Base-by-base conservation (phyloP, 306 rosid species). In the Sindora glabra region DNA sequence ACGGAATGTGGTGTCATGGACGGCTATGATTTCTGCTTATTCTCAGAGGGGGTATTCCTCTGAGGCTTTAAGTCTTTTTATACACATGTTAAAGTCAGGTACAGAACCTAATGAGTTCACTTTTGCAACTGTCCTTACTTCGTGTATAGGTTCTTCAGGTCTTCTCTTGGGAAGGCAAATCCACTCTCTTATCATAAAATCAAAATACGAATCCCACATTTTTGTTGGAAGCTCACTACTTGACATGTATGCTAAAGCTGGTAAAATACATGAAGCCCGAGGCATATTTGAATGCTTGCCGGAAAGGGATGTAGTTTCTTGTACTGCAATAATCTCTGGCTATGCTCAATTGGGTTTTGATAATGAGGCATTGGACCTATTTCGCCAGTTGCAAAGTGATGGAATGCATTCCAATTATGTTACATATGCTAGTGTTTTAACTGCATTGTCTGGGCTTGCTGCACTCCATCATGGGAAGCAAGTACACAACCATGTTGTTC, bases 231-330 rank as follows among this genome's bases (percentile, higher is more conserved):
- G 71, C 66, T 77, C 81, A n/a, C 10, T 76, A 39, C 87, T 71
- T 18, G 83, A 81, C 60, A 77, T 81, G 87, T 81, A 81, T 62
- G 78, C 87, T 22, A 81, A 81, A 68, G 62, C 72, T 32, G 76
- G 78, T 44, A 70, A 62, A 53, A 74, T 77, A 42, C 58, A 60
- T 45, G 83, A 81, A 52, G 87, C 83, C 11, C 53, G 41, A 46
- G 51, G 48, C 24, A 61, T 74, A 59, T 81, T 77, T 7, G 51
- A 74, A 10, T 30, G 72, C 72, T 53, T 81, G 55, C 78, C 83
- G 8, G 83, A 71, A 45, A 64, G 75, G 59, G 87, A 81, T 64
- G 79, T 81, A 48, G 83, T 77, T 38, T 68, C 77, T 0, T 81
- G 83, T 60, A 77, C 87, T 7, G 83, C 83, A 11, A 74, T 77